A percentile compares a stretch with the other conserved stretches of the same genome.
These are phyloP conservation scores for Acer saccharum DNA, from an alignment of 345 rosid genomes.

Conservation along the genomic window DNA sequence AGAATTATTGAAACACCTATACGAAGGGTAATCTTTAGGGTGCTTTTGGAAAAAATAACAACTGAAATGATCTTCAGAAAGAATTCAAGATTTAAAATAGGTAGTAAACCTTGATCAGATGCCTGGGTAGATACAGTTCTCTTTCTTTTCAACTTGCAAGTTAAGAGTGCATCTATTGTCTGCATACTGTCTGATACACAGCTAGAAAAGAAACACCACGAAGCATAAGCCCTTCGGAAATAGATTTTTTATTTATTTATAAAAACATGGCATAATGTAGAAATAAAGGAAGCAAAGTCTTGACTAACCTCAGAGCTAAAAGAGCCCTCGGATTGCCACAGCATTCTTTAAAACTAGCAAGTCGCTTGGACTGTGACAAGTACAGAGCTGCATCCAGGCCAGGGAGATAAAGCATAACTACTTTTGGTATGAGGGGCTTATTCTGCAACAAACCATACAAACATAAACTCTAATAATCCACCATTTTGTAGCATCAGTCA, in stretches of 20 bases:
- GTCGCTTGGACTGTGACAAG: constrained; percentile 67
- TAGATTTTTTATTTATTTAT: neutral
- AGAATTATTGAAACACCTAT: constrained; percentile 11
- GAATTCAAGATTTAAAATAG: constrained; percentile 3
- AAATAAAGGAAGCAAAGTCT: constrained; percentile 17
- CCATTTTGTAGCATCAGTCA: constrained; percentile 6
- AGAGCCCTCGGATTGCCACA: constrained; percentile 79
- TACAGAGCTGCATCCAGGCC: constrained; percentile 90
- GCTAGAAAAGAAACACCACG: constrained; percentile 47
- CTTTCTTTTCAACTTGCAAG: constrained; percentile 77
- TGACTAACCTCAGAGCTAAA: constrained; percentile 78
- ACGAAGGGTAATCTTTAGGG: neutral
- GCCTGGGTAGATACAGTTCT: constrained; percentile 40
- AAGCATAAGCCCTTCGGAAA: constrained; percentile 24
- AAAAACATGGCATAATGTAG: neutral
- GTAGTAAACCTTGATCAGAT: constrained; percentile 54
- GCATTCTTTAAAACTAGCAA: constrained; percentile 63
- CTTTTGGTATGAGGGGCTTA: constrained; percentile 88
- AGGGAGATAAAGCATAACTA: constrained; percentile 87
- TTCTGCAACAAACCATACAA: constrained; percentile 64
- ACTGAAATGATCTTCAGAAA: neutral
- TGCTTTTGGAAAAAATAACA: neutral
- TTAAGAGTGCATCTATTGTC: constrained; percentile 79
- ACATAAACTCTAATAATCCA: constrained; percentile 4
- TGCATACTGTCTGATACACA: constrained; percentile 80